Percentiles rank a stretch among this genome's conserved stretches.
phyloP scores from a whole-genome alignment of 2,329 filamentous ascomycete species.

The Albophoma yamanashiensis region DNA sequence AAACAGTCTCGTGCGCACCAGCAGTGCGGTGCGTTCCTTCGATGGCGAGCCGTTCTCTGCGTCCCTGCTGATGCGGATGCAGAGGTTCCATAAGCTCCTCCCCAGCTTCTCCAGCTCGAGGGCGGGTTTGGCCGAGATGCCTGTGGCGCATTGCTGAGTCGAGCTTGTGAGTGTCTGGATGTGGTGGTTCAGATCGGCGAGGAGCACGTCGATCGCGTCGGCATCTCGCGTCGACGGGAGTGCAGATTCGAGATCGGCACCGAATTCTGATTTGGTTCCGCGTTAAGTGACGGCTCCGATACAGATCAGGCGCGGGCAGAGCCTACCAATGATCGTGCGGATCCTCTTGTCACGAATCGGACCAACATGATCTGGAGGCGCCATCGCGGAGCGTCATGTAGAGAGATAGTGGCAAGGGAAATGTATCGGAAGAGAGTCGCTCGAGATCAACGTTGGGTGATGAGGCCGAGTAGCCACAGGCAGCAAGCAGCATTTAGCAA shows the following conservation, averaged over 20 bases:
- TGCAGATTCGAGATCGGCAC: conserved; percentile 13
- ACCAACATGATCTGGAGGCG: conserved; percentile 6
- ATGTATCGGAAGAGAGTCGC: not conserved
- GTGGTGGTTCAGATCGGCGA: conserved; percentile 17
- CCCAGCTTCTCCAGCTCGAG: conserved; percentile 44
- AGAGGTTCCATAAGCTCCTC: conserved; percentile 56
- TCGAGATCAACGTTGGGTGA: not conserved
- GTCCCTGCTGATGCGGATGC: conserved; percentile 37
- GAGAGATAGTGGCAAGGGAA: not conserved
- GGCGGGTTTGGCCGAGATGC: not conserved
- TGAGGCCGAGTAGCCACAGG: not conserved
- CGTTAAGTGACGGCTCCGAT: not conserved
- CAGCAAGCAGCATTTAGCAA: not conserved
- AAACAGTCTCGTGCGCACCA: conserved; percentile 36
- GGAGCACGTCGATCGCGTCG: conserved; percentile 31
- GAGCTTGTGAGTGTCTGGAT: conserved; percentile 12
- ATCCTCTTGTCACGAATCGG: conserved; percentile 12
- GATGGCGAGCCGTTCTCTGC: conserved; percentile 8
- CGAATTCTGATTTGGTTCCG: conserved; percentile 14
- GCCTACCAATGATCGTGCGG: conserved; percentile 11
- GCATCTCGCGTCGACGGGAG: conserved; percentile 8
- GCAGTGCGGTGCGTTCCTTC: conserved; percentile 14
- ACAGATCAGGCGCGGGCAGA: not conserved
- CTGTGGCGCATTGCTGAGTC: not conserved
- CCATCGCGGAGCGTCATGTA: conserved; percentile 8